Conservation (phyloP, 306 rosid genomes). For the Glycine soja region DNA sequence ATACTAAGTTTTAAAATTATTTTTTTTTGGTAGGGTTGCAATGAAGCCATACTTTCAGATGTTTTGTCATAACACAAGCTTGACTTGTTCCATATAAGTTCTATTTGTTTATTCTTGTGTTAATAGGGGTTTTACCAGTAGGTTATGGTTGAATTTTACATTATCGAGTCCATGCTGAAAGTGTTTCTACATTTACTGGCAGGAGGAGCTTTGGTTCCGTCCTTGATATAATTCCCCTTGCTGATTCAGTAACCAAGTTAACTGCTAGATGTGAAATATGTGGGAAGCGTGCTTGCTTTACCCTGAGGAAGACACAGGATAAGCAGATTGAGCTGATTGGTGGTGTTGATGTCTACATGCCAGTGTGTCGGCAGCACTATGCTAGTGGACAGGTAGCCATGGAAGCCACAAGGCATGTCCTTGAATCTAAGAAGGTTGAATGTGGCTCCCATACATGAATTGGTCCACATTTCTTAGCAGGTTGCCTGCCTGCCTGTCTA, state of each 20-base stretch:
- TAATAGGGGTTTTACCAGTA: background rate
- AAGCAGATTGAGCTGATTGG: constrained; percentile 76
- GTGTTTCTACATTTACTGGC: constrained; percentile 42
- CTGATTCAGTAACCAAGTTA: constrained; percentile 88
- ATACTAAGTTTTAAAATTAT: background rate
- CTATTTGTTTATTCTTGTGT: background rate
- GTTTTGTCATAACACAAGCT: constrained; percentile 1
- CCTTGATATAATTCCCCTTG: constrained; percentile 80
- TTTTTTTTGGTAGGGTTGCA: constrained; percentile 32
- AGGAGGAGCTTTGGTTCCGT: constrained; percentile 93
- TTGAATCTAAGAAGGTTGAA: constrained; percentile 62
- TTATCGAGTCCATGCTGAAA: constrained; percentile 21
- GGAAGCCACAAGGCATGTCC: constrained; percentile 62
- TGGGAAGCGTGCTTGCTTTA: constrained; percentile 76
- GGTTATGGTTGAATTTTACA: constrained; percentile 21
- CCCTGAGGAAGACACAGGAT: constrained; percentile 83
- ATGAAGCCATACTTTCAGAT: background rate
- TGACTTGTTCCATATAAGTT: background rate
- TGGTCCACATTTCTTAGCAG: constrained; percentile 19
- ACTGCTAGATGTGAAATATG: constrained; percentile 90
- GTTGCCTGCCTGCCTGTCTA: constrained; percentile 32
- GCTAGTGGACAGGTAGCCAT: constrained; percentile 75
- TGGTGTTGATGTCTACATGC: constrained; percentile 91
- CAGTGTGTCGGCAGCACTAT: constrained; percentile 91
- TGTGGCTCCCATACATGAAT: constrained; percentile 54